Percentiles rank a stretch among this genome's conserved stretches.
Evolutionary conservation across 1,284 basidiomycete genomes (phyloP).

Genomic region (Rhodotorula sp.): DNA sequence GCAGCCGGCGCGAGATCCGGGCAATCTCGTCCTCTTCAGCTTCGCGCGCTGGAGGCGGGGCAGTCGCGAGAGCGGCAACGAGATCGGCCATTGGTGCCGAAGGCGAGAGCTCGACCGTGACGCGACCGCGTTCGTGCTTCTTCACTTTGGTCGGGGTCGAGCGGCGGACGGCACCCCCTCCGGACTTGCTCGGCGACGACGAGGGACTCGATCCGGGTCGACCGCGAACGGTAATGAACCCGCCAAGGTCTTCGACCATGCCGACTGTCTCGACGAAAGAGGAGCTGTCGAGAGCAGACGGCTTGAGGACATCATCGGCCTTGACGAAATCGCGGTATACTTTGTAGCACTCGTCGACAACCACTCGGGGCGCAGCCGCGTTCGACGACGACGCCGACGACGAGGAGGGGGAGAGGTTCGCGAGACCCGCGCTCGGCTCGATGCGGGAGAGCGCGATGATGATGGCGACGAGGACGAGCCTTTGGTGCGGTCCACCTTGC

Average conservation of each 20-base stretch:
- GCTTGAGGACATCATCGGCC: not conserved
- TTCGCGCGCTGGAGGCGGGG: conserved; percentile 1
- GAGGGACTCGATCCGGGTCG: not conserved
- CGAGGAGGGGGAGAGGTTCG: not conserved
- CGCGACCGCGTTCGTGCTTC: not conserved
- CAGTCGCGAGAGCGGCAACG: not conserved
- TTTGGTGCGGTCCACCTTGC: conserved; percentile 19
- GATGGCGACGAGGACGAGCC: conserved; percentile 27
- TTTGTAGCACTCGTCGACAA: conserved; percentile 18
- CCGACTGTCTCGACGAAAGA: conserved; percentile 17
- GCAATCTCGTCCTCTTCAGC: conserved; percentile 8
- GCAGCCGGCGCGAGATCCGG: not conserved
- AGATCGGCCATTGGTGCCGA: conserved; percentile 9
- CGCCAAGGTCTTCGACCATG: conserved; percentile 28
- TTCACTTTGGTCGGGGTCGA: conserved; percentile 9
- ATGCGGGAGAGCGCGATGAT: conserved; percentile 26
- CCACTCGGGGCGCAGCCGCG: not conserved
- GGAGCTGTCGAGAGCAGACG: conserved; percentile 1
- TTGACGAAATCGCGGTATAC: conserved; percentile 22
- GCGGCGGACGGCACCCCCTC: not conserved
- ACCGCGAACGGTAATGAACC: conserved; percentile 16
- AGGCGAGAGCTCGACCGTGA: conserved; percentile 11
- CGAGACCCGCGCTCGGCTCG: not conserved
- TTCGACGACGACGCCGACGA: not conserved
- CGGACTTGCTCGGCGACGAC: conserved; percentile 7